A percentile compares a stretch with the other conserved stretches of the same genome.
Conservation (phyloP, 2,329 filamentous ascomycete genomes). For the Stagonosporopsis chrysanthemi region DNA sequence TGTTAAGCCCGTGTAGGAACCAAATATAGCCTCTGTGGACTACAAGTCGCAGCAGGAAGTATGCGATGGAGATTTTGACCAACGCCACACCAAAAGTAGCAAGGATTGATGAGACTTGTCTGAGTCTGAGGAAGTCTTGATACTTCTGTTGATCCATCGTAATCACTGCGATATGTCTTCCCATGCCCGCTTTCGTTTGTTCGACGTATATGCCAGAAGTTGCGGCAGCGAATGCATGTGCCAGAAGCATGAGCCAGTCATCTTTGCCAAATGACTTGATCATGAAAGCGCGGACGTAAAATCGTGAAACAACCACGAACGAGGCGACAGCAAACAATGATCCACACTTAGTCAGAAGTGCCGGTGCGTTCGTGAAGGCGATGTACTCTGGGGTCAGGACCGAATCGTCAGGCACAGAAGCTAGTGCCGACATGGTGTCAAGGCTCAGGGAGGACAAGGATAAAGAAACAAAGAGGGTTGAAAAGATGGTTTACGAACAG, state of each 20-base stretch:
- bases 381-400: slow-evolving; percentile 41
- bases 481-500: slow-evolving; percentile 4
- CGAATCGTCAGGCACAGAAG: slow-evolving; percentile 3
- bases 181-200: slow-evolving; percentile 57
- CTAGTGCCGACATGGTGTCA: slow-evolving; percentile 5
- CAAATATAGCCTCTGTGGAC: slow-evolving; percentile 44
- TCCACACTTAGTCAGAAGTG: slow-evolving; percentile 54
- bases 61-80: slow-evolving; percentile 59
- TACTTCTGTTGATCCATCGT: slow-evolving; percentile 37
- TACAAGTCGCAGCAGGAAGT: slow-evolving; percentile 57
- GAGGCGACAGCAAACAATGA: slow-evolving; percentile 51
- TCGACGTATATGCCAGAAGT: slow-evolving; percentile 53
- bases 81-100: slow-evolving; percentile 56
- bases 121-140: slow-evolving; percentile 51
- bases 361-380: slow-evolving; percentile 46
- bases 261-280: slow-evolving; percentile 60
- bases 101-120: slow-evolving; percentile 56
- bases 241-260: slow-evolving; percentile 57
- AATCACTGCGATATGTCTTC: slow-evolving; percentile 55
- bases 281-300: slow-evolving; percentile 58
- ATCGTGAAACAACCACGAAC: slow-evolving; percentile 50
- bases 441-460: not conserved
- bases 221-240: slow-evolving; percentile 29
- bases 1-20: slow-evolving; percentile 52
- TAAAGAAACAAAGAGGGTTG: not conserved